Evolutionary conservation across 495 filamentous ascomycete genomes (phyloP).

Genomic region (Lasiosphaeria ovina): DNA sequence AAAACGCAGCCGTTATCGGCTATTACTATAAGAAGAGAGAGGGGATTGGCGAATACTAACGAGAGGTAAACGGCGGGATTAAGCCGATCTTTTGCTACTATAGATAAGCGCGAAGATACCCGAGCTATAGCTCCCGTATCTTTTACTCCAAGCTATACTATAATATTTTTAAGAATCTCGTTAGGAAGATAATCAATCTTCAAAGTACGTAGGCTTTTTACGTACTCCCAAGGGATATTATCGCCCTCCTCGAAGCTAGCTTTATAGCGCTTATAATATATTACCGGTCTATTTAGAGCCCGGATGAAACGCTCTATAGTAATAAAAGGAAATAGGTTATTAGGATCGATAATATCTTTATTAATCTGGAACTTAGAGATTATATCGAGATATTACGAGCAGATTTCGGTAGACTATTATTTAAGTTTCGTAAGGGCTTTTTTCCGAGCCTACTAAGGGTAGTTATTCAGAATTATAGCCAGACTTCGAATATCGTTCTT

Average conservation of each 20-base stretch:
- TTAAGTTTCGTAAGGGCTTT: background rate
- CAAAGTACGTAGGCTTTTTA: background rate
- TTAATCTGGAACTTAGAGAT: conserved; percentile 4
- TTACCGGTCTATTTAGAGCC: too few species aligned
- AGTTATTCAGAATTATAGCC: background rate
- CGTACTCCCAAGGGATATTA: background rate
- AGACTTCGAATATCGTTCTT: conserved; percentile 2
- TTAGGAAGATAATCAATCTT: background rate
- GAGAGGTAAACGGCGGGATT: conserved; percentile 7
- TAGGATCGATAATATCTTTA: background rate
- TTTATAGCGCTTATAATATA: background rate
- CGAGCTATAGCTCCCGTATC: background rate
- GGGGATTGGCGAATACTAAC: background rate
- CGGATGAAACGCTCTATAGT: too few species aligned
- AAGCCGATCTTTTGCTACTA: background rate
- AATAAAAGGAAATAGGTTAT: conserved; percentile 3
- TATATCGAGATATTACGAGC: background rate
- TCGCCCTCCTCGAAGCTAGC: background rate
- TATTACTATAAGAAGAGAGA: conserved; percentile 3
- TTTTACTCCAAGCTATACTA: background rate
- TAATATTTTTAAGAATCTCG: background rate
- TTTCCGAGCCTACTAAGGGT: background rate
- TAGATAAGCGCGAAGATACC: background rate
- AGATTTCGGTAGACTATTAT: background rate
- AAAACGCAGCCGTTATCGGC: conserved; percentile 8